phyloP scores from a whole-genome alignment of 1,139 yeast genomes.

The Suhomyces terraborum region DNA sequence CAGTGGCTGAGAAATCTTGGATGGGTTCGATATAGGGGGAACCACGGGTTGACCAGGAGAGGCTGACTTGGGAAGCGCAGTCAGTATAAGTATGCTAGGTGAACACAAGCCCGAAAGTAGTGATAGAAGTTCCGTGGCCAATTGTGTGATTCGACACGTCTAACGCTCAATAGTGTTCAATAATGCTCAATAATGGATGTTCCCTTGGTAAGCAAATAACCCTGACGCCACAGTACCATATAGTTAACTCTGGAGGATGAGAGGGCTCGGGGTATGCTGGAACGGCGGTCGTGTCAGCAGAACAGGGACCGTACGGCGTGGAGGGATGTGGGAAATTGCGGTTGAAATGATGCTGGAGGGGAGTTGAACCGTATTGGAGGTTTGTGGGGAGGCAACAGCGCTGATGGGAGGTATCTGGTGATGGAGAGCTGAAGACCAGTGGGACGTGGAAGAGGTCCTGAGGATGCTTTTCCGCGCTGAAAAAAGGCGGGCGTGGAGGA shows the following conservation, averaged over 20 bases:
- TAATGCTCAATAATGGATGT: slow-evolving; percentile 4
- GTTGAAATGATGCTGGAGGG: not conserved
- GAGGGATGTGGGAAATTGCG: not conserved
- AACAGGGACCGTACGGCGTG: not conserved
- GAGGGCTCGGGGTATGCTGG: not conserved
- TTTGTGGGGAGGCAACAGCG: not conserved
- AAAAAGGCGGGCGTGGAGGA: not conserved
- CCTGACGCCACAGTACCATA: slow-evolving; percentile 1
- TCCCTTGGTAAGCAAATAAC: not conserved
- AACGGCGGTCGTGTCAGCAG: not conserved
- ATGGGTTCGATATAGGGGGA: no score
- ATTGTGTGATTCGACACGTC: slow-evolving; percentile 10
- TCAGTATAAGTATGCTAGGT: slow-evolving; percentile 1
- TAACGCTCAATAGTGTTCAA: slow-evolving; percentile 1
- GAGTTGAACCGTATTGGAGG: not conserved
- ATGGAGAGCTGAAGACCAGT: no score
- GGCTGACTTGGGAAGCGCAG: not conserved
- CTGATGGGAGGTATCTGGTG: no score
- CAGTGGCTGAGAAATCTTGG: no score
- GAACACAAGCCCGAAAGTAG: slow-evolving; percentile 1
- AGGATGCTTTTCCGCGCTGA: not conserved
- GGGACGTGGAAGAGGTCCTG: not conserved
- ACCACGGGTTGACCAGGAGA: no score
- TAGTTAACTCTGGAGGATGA: not conserved
- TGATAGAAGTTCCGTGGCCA: slow-evolving; percentile 2